phyloP scores from a whole-genome alignment of 441 rosid genomes.

The Mallotus repandus region DNA sequence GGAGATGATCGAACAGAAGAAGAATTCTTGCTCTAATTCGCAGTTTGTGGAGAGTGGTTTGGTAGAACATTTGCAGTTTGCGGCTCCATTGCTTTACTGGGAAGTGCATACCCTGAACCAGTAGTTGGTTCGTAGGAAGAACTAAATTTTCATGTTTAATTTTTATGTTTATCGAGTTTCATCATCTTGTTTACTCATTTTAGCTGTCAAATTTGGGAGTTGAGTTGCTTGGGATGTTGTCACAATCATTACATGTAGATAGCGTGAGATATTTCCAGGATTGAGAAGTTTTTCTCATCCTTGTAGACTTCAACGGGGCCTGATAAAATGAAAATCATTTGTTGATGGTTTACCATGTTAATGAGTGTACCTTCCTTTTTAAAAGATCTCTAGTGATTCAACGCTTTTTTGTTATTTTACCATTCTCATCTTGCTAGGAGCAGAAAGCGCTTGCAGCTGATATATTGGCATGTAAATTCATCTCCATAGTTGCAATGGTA shows the following conservation, averaged over 20 bases:
- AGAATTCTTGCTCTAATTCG: constrained; percentile 2
- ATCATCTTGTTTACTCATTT: constrained; percentile 18
- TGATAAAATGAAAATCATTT: constrained; percentile 2
- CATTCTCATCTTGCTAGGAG: not conserved
- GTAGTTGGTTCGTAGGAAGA: constrained; percentile 32
- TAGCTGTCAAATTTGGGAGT: constrained; percentile 20
- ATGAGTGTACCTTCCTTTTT: not conserved
- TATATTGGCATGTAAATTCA: not conserved
- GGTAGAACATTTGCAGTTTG: constrained; percentile 15
- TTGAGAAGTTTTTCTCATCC: constrained; percentile 21
- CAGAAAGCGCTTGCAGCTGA: not conserved
- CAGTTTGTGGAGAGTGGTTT: constrained; percentile 18
- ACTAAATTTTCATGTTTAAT: constrained; percentile 28
- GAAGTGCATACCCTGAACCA: constrained; percentile 22
- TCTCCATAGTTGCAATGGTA: not conserved
- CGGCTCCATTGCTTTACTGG: constrained; percentile 11
- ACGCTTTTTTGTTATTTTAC: not conserved
- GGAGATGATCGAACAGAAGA: not conserved
- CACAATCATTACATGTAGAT: constrained; percentile 59
- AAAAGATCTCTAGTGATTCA: not conserved
- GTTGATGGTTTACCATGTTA: constrained; percentile 10
- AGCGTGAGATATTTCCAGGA: constrained; percentile 33
- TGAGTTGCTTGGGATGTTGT: constrained; percentile 34
- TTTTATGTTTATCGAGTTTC: constrained; percentile 23
- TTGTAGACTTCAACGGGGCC: not conserved